phyloP scores from a whole-genome alignment of 768 basidiomycete species.

The Leccinum disarticulatum region DNA sequence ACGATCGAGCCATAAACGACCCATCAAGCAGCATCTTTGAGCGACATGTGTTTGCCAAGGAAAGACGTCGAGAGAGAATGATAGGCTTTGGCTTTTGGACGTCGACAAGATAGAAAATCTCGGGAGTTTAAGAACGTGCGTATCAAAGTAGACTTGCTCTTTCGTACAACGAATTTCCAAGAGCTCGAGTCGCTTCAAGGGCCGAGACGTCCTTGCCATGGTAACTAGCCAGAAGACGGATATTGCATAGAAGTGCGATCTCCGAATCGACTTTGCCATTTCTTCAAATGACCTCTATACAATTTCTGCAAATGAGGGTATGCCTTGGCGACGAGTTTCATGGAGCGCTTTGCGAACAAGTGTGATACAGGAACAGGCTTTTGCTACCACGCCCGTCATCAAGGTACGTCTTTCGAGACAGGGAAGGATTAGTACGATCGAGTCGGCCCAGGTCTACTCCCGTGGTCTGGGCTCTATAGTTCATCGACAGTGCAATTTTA shows the following conservation, averaged over 20 bases:
- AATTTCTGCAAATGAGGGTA: slow-evolving; percentile 52
- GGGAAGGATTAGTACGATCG: no score
- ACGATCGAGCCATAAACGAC: slow-evolving; percentile 79
- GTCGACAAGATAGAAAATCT: slow-evolving; percentile 89
- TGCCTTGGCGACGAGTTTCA: slow-evolving; percentile 69
- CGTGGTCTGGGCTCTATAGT: slow-evolving; percentile 64
- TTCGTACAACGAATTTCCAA: slow-evolving; percentile 61
- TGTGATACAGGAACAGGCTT: no score
- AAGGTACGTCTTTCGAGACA: slow-evolving; percentile 47
- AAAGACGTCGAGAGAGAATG: slow-evolving; percentile 79
- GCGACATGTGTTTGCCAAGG: slow-evolving; percentile 87
- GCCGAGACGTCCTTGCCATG: slow-evolving; percentile 78
- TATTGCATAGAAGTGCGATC: slow-evolving; percentile 57
- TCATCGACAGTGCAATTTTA: slow-evolving; percentile 59
- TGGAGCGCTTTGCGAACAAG: no score
- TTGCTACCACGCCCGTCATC: slow-evolving; percentile 46
- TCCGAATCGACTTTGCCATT: slow-evolving; percentile 44
- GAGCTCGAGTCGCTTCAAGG: slow-evolving; percentile 73
- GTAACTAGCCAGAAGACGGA: slow-evolving; percentile 51
- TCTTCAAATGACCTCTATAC: slow-evolving; percentile 63
- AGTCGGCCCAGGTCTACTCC: slow-evolving; percentile 60
- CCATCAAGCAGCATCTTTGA: slow-evolving; percentile 71
- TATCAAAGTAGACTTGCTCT: slow-evolving; percentile 80
- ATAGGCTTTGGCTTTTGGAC: slow-evolving; percentile 61
- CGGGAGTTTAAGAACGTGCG: slow-evolving; percentile 61